These are phyloP conservation scores for Penicillium taxi DNA, from an alignment of 495 filamentous ascomycete genomes.

Conservation along the genomic window DNA sequence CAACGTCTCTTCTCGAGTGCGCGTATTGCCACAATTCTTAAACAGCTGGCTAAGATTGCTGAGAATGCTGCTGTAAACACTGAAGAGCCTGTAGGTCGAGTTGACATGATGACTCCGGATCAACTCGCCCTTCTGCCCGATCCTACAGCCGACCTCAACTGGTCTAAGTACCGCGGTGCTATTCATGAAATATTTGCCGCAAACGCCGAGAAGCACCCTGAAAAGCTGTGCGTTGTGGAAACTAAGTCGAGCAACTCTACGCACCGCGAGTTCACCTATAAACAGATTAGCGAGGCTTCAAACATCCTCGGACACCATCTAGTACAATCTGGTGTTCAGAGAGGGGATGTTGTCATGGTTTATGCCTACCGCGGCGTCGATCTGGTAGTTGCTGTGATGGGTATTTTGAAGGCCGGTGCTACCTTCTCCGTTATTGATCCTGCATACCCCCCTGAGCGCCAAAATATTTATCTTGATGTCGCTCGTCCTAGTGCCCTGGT, in stretches of 20 bases:
- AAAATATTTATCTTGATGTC: constrained; percentile 87
- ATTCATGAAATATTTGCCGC: constrained; percentile 71
- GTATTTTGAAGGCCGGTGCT: constrained; percentile 45
- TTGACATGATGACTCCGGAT: constrained; percentile 42
- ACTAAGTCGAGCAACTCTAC: constrained; percentile 57
- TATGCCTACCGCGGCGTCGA: constrained; percentile 68
- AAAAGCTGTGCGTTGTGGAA: constrained; percentile 74
- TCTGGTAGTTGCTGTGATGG: constrained; percentile 46
- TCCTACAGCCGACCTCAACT: constrained; percentile 69
- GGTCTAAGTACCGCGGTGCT: constrained; percentile 70
- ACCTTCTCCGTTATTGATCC: constrained; percentile 69
- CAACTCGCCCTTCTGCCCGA: constrained; percentile 53
- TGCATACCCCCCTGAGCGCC: constrained; percentile 76
- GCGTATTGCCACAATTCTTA: constrained; percentile 37
- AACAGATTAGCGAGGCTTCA: constrained; percentile 78
- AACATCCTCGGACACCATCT: constrained; percentile 76
- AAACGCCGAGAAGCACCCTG: constrained; percentile 69
- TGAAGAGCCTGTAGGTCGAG: constrained; percentile 37
- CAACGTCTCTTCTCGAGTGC: constrained; percentile 44
- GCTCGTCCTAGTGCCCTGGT: constrained; percentile 73
- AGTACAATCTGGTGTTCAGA: constrained; percentile 59
- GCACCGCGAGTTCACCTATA: constrained; percentile 70
- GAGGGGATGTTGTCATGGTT: constrained; percentile 90
- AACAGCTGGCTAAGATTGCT: constrained; percentile 38
- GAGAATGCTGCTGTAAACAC: constrained; percentile 37